These are phyloP conservation scores for Corinectria fuckeliana DNA, from an alignment of 2,329 filamentous ascomycete genomes.

Conservation along the genomic window DNA sequence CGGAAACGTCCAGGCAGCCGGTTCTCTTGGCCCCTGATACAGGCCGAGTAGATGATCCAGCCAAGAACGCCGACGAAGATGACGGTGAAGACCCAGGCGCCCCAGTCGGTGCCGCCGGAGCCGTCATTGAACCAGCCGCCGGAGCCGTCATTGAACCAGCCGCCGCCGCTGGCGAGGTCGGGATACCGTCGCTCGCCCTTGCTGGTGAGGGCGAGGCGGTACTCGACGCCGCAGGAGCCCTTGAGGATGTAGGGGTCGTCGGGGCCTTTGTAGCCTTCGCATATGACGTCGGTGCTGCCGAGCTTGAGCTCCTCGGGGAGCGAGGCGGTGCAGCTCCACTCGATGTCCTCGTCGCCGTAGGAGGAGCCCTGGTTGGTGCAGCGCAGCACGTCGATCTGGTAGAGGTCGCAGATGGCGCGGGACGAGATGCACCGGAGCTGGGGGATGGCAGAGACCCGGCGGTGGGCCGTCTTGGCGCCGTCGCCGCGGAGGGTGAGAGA, in stretches of 20 bases:
- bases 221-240: constrained; percentile 93
- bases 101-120: constrained; percentile 41
- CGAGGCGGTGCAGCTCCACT: constrained; percentile 83
- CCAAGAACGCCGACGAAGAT: constrained; percentile 65
- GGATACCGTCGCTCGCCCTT: constrained; percentile 76
- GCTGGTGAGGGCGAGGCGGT: constrained; percentile 79
- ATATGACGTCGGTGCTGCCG: constrained; percentile 86
- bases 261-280: constrained; percentile 81
- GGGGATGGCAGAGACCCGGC: constrained; percentile 77
- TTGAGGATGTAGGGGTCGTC: constrained; percentile 88
- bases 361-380: constrained; percentile 86
- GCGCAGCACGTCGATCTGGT: constrained; percentile 81
- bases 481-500: constrained; percentile 77
- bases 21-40: constrained; percentile 30
- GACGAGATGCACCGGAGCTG: constrained; percentile 80
- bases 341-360: constrained; percentile 80
- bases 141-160: constrained; percentile 42
- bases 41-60: constrained; percentile 69
- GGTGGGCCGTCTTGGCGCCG: constrained; percentile 70
- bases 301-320: constrained; percentile 71
- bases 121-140: constrained; percentile 44
- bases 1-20: constrained; percentile 21
- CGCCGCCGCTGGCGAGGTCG: constrained; percentile 50
- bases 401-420: constrained; percentile 68
- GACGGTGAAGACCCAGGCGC: constrained; percentile 61